These are phyloP conservation scores for Sclerotinia sclerotiorum DNA, from an alignment of 2,329 filamentous ascomycete genomes.

Conservation along the genomic window DNA sequence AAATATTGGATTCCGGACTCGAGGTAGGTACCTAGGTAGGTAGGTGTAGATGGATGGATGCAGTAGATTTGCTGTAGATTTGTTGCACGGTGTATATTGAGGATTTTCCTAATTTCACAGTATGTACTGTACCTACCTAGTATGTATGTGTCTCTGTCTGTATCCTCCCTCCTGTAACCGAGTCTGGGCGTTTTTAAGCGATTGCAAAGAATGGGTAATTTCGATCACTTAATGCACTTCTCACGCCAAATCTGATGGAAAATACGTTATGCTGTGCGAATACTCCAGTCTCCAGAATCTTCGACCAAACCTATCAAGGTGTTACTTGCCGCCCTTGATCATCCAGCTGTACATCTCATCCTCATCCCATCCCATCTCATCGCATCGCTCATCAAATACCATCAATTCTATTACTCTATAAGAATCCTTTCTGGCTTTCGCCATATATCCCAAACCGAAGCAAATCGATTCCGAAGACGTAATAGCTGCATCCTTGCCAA, in stretches of 20 bases:
- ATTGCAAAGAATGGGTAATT: not conserved
- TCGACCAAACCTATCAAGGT: not conserved
- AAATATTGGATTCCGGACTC: not conserved
- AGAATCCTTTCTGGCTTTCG: not conserved
- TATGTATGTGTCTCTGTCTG: too few relatives aligned
- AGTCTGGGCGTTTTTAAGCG: not conserved
- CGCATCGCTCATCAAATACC: not conserved
- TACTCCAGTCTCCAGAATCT: too few relatives aligned
- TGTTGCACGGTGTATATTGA: too few relatives aligned
- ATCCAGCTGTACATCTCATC: too few relatives aligned
- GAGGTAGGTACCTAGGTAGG: too few relatives aligned
- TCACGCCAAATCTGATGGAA: not conserved
- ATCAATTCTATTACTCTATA: slow-evolving; percentile 20
- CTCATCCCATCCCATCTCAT: too few relatives aligned
- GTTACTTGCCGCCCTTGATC: too few relatives aligned
- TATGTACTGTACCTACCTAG: too few relatives aligned
- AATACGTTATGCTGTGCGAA: not conserved
- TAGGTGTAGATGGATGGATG: too few relatives aligned
- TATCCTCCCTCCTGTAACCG: slow-evolving; percentile 6
- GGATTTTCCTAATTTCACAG: too few relatives aligned
- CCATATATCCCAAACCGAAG: not conserved
- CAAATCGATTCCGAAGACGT: slow-evolving; percentile 18
- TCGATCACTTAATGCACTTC: not conserved
- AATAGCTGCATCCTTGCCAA: slow-evolving; percentile 21
- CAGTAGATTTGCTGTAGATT: too few relatives aligned